These are phyloP conservation scores for Dunaliella primolecta DNA, from an alignment of 139 green algal genomes.

Conservation along the genomic window DNA sequence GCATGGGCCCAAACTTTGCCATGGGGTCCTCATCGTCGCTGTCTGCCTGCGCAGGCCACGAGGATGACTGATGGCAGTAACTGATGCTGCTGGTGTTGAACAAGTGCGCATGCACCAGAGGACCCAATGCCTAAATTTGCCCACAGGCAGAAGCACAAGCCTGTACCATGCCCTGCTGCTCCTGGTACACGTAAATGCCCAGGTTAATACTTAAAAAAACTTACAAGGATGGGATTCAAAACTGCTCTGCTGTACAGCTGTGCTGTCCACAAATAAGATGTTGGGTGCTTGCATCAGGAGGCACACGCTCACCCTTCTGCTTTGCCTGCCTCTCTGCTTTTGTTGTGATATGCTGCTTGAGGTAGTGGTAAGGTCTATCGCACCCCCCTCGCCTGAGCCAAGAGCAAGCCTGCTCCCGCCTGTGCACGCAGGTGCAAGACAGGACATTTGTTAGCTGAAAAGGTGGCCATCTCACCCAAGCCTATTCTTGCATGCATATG, in stretches of 20 bases:
- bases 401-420: conserved; percentile 11
- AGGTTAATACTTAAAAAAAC: conserved; percentile 12
- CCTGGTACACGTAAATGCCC: neutral
- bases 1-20: conserved; percentile 11
- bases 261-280: too few relatives aligned
- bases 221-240: conserved; percentile 1
- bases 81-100: neutral
- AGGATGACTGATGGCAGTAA: neutral
- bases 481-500: too few relatives aligned
- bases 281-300: too few relatives aligned
- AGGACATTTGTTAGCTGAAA: too few relatives aligned
- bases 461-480: too few relatives aligned
- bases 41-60: neutral
- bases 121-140: neutral
- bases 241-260: too few relatives aligned
- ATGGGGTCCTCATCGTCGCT: conserved; percentile 20
- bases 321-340: too few relatives aligned
- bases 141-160: neutral
- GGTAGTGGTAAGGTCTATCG: neutral
- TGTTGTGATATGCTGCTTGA: too few relatives aligned
- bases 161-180: neutral
- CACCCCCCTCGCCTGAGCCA: conserved; percentile 18
- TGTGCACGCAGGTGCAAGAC: too few relatives aligned
- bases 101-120: neutral
- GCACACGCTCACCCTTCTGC: too few relatives aligned